phyloP scores from a whole-genome alignment of 2,329 filamentous ascomycete genomes.

The Venturiaceae sp. region DNA sequence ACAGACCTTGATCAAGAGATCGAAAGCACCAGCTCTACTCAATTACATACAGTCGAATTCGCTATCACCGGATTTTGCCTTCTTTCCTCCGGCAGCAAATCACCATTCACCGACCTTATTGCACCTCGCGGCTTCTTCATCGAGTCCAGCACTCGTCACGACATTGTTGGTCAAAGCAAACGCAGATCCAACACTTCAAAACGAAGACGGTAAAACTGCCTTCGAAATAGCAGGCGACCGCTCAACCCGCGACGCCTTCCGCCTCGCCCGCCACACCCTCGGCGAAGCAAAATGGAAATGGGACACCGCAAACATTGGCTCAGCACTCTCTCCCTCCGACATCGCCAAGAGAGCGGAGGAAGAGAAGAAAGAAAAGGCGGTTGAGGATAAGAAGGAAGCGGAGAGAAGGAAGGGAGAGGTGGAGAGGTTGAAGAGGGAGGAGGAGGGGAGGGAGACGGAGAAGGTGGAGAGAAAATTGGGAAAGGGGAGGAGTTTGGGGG shows the following conservation, averaged over 20 bases:
- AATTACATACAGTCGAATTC: constrained; percentile 73
- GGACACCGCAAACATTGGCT: constrained; percentile 64
- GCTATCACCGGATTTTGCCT: constrained; percentile 62
- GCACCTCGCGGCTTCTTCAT: constrained; percentile 76
- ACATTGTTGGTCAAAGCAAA: constrained; percentile 66
- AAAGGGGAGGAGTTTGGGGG: constrained; percentile 43
- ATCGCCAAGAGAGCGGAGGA: constrained; percentile 58
- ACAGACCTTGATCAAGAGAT: constrained; percentile 77
- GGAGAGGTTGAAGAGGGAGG: constrained; percentile 54
- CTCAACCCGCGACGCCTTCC: constrained; percentile 80
- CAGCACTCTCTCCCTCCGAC: constrained; percentile 60
- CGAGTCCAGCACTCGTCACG: constrained; percentile 65
- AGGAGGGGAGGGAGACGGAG: constrained; percentile 37
- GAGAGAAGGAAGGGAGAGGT: constrained; percentile 65
- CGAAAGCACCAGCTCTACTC: constrained; percentile 78
- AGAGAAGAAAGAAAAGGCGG: constrained; percentile 60
- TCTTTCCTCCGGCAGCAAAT: constrained; percentile 58
- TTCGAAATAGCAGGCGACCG: constrained; percentile 86
- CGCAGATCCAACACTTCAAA: constrained; percentile 63
- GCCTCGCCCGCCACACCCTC: constrained; percentile 72
- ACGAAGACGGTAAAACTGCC: constrained; percentile 68
- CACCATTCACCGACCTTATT: constrained; percentile 76
- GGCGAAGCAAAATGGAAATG: constrained; percentile 72
- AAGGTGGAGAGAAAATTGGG: constrained; percentile 40
- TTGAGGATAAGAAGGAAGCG: constrained; percentile 48